Percentiles rank a stretch among this genome's conserved stretches.
Evolutionary conservation across 768 basidiomycete genomes (phyloP).

Genomic region (Jaapia argillacea): DNA sequence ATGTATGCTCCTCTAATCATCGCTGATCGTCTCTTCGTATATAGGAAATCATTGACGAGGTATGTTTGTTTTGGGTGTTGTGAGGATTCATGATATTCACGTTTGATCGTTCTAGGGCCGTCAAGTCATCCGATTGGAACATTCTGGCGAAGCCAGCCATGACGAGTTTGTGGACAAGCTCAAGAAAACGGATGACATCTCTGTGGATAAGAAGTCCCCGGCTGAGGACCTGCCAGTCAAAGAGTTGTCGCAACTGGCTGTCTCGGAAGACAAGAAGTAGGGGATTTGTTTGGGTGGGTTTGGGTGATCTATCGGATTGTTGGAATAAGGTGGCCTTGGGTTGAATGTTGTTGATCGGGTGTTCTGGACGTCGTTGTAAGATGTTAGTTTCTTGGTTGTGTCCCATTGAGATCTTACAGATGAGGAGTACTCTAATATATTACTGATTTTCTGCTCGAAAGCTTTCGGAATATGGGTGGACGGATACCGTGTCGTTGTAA

Average conservation of each 20-base stretch:
- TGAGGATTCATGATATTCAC: background rate
- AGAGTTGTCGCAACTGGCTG: constrained; percentile 5
- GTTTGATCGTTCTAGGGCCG: constrained; percentile 5
- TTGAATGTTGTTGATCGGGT: too few species aligned
- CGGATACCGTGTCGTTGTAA: too few species aligned
- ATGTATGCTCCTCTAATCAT: background rate
- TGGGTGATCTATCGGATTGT: too few species aligned
- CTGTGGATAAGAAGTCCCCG: constrained; percentile 5
- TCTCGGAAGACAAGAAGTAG: background rate
- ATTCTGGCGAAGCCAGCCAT: too few species aligned
- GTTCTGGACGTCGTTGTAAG: too few species aligned
- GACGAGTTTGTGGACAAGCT: constrained; percentile 8
- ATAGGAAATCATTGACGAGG: constrained; percentile 17
- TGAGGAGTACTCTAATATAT: too few species aligned
- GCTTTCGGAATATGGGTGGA: too few species aligned
- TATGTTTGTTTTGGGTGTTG: constrained; percentile 3
- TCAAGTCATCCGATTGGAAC: constrained; percentile 10
- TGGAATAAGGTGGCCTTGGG: too few species aligned
- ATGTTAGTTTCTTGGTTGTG: too few species aligned
- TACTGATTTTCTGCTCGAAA: too few species aligned
- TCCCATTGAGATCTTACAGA: too few species aligned
- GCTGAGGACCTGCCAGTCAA: constrained; percentile 6
- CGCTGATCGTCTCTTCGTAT: background rate
- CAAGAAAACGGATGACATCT: constrained; percentile 9
- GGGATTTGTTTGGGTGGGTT: too few species aligned